Conservation (phyloP, 2,329 filamentous ascomycete species). For the Epichloe sp. region DNA sequence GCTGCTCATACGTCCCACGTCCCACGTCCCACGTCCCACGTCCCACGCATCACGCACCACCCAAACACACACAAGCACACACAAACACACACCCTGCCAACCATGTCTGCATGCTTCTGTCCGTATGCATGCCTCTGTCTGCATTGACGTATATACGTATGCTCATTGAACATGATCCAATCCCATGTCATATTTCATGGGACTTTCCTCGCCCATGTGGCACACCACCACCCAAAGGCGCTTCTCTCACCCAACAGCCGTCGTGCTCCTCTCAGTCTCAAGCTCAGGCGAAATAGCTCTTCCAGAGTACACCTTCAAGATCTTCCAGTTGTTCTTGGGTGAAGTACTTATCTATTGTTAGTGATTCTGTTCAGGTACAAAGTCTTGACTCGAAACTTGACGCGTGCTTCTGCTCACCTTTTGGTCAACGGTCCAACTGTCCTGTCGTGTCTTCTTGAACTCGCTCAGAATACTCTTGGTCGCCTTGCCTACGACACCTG, state of each 20-base stretch:
- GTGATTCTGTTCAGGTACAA: slow-evolving; percentile 14
- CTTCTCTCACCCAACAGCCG: neutral
- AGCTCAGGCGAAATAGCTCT: slow-evolving; percentile 87
- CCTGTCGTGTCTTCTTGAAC: slow-evolving; percentile 98
- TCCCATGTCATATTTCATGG: neutral
- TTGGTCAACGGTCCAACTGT: slow-evolving; percentile 96
- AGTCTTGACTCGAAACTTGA: neutral
- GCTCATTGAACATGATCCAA: no score
- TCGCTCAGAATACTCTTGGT: slow-evolving; percentile 90
- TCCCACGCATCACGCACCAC: neutral
- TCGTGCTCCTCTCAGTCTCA: neutral
- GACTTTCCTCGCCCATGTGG: neutral
- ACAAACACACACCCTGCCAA: neutral
- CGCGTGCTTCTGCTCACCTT: slow-evolving; percentile 51
- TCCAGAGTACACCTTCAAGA: slow-evolving; percentile 92
- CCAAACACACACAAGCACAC: neutral
- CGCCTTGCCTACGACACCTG: slow-evolving; percentile 86
- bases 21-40: neutral
- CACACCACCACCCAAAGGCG: no score
- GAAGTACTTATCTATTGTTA: slow-evolving; percentile 46
- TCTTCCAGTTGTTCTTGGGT: slow-evolving; percentile 88
- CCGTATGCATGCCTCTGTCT: no score
- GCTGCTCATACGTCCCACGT: neutral
- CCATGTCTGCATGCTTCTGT: neutral
- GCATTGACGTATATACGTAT: no score